Evolutionary conservation across 257 asterid genomes (phyloP), one percentile per base, ranked within the genome.

Genomic region (Ilex asprella): DNA sequence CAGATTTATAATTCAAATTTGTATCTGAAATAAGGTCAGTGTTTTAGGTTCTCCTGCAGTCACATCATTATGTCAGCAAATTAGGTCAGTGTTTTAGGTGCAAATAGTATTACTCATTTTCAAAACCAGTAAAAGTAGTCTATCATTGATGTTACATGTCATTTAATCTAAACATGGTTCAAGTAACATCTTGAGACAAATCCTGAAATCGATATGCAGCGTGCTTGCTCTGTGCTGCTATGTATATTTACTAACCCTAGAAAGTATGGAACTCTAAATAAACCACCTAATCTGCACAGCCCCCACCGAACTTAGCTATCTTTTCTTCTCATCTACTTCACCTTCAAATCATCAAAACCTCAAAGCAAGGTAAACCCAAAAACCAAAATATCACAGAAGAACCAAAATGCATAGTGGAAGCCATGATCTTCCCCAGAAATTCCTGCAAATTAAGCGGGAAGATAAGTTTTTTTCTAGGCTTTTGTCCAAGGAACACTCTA

Each of bases 401-500:
- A 4, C 58, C 32, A 74, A 70, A 63, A 79, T 72, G 87, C 39
- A 60, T 29, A 70, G 41, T 46, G 65, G 56, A 49, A 56, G 62
- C 7, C 66, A 31, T 60, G 54, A 60, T 41, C 63, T 61, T 46
- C 66, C 79, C 29, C 70, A 77, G 21, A 61, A 62, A 54, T 55
- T 52, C 41, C 71, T 72, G 12, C 68, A 74, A 64, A 66, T 75
- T 30, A 75, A 73, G 67, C 68, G 71, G 51, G 73, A 75, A 15
- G 84, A 75, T 59, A 73, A 75, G 63, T 66, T 77, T 51, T 75
- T 78, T 64, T 72, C 79, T 9, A 75, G 73, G 74, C 78, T 84
- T 30, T 46, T 79, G 61, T 77, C 91, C 31, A 78, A 67, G 72
- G 75, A 66, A 31, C 70, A 15, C 46, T 73, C 76, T 62, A 72